Percentiles rank a stretch among this genome's conserved stretches.
These are phyloP conservation scores for Rhododendron henanense DNA, from an alignment of 148 eudicot species.

Conservation along the genomic window DNA sequence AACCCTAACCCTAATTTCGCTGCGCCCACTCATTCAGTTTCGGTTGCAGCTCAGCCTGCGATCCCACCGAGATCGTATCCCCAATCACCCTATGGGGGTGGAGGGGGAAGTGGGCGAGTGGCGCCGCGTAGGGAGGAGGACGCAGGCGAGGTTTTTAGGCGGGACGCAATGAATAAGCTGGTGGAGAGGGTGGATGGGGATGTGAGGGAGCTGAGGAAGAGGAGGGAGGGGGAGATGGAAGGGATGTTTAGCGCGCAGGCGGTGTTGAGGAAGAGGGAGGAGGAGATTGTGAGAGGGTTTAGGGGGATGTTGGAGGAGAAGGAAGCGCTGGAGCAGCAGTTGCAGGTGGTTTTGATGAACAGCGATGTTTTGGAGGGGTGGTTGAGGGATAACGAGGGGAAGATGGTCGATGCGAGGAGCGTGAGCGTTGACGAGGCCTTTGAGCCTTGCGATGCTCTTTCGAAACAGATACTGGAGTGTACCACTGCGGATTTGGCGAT, in stretches of 20 bases:
- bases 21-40: not conserved
- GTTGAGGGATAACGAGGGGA: constrained; percentile 76
- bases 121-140: constrained; percentile 36
- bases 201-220: constrained; percentile 60
- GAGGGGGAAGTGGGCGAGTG: constrained; percentile 18
- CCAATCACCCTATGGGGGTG: constrained; percentile 47
- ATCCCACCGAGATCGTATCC: constrained; percentile 51
- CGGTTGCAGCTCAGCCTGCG: constrained; percentile 24
- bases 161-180: constrained; percentile 62
- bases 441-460: constrained; percentile 63
- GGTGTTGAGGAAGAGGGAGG: constrained; percentile 58
- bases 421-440: constrained; percentile 65
- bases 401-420: constrained; percentile 26
- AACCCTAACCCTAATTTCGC: not conserved
- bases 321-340: constrained; percentile 75
- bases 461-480: constrained; percentile 82
- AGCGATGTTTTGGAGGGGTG: constrained; percentile 77
- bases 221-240: constrained; percentile 80
- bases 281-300: constrained; percentile 49
- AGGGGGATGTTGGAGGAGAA: constrained; percentile 78
- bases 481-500: constrained; percentile 78
- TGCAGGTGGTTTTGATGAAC: constrained; percentile 82
- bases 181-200: constrained; percentile 69
- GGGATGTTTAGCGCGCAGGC: constrained; percentile 63
- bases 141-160: constrained; percentile 58